Evolutionary conservation across 2,329 filamentous ascomycete species (phyloP).

Genomic region (Hortaea werneckii): DNA sequence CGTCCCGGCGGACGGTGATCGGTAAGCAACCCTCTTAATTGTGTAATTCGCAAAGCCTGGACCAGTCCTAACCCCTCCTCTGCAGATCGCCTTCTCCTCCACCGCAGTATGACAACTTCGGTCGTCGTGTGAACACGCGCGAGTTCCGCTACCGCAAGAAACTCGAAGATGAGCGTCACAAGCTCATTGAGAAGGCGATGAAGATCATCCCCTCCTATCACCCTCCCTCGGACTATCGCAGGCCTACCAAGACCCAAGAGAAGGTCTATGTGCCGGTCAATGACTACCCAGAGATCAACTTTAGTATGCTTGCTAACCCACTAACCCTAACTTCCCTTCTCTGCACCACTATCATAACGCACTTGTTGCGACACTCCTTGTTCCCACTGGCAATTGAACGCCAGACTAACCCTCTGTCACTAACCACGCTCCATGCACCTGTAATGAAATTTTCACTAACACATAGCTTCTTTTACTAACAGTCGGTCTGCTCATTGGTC

Average conservation of each 20-base stretch:
- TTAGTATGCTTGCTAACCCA: constrained; percentile 99
- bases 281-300: constrained; percentile 99
- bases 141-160: constrained; percentile 98
- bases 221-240: constrained; percentile 94
- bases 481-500: constrained; percentile 99
- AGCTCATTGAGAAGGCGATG: constrained; percentile 97
- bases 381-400: constrained; percentile 20
- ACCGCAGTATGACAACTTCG: constrained; percentile 98
- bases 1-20: constrained; percentile 88
- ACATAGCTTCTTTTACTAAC: constrained; percentile 74
- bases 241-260: constrained; percentile 99
- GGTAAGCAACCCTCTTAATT: constrained; percentile 47
- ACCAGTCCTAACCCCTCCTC: constrained; percentile 3
- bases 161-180: constrained; percentile 97
- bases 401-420: constrained; percentile 21
- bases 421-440: constrained; percentile 16
- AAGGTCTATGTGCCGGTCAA: constrained; percentile 99
- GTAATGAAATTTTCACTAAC: constrained; percentile 44
- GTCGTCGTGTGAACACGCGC: constrained; percentile 96
- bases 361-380: constrained; percentile 4
- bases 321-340: constrained; percentile 32
- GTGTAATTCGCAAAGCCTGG: neutral
- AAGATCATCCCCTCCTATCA: constrained; percentile 99
- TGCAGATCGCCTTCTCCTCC: constrained; percentile 87
- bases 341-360: constrained; percentile 11